phyloP scores from a whole-genome alignment of 192 early-diverging fungal species.

The Hyaloraphidium curvatum region DNA sequence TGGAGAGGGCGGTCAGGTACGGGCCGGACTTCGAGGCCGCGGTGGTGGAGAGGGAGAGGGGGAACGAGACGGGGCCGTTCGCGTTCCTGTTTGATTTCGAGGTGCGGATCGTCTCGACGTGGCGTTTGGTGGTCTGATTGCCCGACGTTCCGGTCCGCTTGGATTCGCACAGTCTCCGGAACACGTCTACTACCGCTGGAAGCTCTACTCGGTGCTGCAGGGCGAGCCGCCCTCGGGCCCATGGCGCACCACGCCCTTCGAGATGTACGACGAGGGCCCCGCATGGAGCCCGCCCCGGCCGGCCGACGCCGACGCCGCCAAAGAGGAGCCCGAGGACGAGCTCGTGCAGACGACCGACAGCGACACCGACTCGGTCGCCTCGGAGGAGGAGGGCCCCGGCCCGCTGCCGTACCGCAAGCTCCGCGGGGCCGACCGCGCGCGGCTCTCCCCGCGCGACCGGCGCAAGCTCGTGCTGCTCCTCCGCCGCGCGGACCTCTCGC shows the following conservation, averaged over 20 bases:
- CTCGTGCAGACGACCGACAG: background rate
- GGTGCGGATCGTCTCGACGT: constrained; percentile 17
- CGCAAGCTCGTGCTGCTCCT: constrained; percentile 14
- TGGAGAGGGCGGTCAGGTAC: constrained; percentile 54
- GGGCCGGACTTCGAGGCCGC: constrained; percentile 56
- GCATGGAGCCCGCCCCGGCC: constrained; percentile 71
- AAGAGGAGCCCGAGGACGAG: background rate
- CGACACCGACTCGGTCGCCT: constrained; percentile 9
- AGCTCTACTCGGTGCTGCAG: constrained; percentile 68
- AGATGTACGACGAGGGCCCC: constrained; percentile 66
- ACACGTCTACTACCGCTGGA: constrained; percentile 84
- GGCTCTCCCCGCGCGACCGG: constrained; percentile 6
- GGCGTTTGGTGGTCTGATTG: constrained; percentile 1
- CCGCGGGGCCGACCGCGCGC: background rate
- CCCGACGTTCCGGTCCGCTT: background rate
- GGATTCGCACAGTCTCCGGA: constrained; percentile 29
- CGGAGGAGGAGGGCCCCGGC: constrained; percentile 15
- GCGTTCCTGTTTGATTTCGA: constrained; percentile 50
- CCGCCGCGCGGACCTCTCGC: constrained; percentile 6
- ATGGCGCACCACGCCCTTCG: constrained; percentile 64
- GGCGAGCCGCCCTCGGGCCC: constrained; percentile 49
- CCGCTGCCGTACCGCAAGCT: background rate
- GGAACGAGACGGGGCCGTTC: constrained; percentile 35
- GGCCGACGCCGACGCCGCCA: constrained; percentile 30
- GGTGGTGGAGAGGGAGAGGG: constrained; percentile 38